These are phyloP conservation scores for Globisporangium perplexum DNA, from an alignment of 352 stramenopile genomes.

Conservation along the genomic window DNA sequence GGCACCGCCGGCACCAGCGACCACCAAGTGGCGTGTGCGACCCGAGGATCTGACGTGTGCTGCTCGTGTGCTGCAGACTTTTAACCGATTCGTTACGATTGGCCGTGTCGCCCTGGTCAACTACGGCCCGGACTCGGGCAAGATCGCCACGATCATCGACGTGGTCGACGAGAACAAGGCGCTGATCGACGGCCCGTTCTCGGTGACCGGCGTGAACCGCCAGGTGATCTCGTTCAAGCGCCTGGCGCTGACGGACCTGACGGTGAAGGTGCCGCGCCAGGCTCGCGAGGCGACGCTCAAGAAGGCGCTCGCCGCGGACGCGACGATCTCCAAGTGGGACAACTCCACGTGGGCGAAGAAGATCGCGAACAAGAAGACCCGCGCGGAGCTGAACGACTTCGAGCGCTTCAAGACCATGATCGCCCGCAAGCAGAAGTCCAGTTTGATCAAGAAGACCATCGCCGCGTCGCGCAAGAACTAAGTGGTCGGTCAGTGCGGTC, in stretches of 20 bases:
- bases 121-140: slow-evolving; percentile 97
- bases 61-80: slow-evolving; percentile 66
- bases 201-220: slow-evolving; percentile 94
- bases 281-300: slow-evolving; percentile 93
- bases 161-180: slow-evolving; percentile 99
- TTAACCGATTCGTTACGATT: slow-evolving; percentile 99
- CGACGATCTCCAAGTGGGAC: slow-evolving; percentile 95
- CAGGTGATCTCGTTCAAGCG: slow-evolving; percentile 98
- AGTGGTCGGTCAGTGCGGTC: slow-evolving; percentile 5
- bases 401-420: slow-evolving; percentile 99
- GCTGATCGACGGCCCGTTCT: slow-evolving; percentile 95
- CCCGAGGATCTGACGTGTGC: background rate
- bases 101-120: slow-evolving; percentile 98
- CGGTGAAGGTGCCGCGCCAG: slow-evolving; percentile 93
- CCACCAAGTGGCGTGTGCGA: background rate
- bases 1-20: too few relatives aligned
- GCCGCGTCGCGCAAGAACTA: slow-evolving; percentile 80
- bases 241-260: slow-evolving; percentile 97
- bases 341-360: slow-evolving; percentile 97
- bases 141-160: slow-evolving; percentile 99
- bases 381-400: slow-evolving; percentile 95
- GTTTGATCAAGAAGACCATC: slow-evolving; percentile 90
- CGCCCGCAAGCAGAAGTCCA: slow-evolving; percentile 97
- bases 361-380: slow-evolving; percentile 94
- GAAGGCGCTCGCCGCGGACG: slow-evolving; percentile 81